These are phyloP conservation scores for Fusarium bulbicola DNA, from an alignment of 2,329 filamentous ascomycete species.

Conservation along the genomic window DNA sequence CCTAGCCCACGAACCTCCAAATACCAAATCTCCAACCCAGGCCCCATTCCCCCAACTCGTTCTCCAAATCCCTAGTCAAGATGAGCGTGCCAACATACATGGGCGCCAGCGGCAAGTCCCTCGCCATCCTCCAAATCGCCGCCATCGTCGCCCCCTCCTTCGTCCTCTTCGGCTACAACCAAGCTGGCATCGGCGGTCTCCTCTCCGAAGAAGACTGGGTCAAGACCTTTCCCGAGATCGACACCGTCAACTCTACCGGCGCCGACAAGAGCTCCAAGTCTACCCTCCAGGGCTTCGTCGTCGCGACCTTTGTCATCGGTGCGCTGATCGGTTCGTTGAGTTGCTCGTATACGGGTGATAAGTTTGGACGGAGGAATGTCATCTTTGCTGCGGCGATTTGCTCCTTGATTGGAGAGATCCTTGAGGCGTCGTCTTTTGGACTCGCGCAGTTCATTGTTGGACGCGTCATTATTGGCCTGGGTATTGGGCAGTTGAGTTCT, in stretches of 20 bases:
- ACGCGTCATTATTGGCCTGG: constrained; percentile 61
- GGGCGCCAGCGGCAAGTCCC: constrained; percentile 48
- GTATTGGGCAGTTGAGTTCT: constrained; percentile 62
- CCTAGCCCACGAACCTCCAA: neutral
- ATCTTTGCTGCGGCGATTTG: constrained; percentile 63
- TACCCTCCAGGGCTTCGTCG: constrained; percentile 54
- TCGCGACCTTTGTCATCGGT: constrained; percentile 65
- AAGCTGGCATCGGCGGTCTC: constrained; percentile 75
- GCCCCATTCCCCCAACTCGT: neutral
- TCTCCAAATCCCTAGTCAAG: neutral
- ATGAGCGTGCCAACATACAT: constrained; percentile 41
- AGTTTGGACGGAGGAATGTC: constrained; percentile 64
- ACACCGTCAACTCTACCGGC: constrained; percentile 59
- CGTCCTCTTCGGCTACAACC: constrained; percentile 66
- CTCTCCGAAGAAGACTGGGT: constrained; percentile 70
- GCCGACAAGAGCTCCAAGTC: constrained; percentile 52
- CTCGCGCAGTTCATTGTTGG: constrained; percentile 51
- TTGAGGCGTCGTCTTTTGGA: constrained; percentile 62
- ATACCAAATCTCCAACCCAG: neutral
- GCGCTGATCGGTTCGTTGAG: constrained; percentile 62
- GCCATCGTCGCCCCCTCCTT: constrained; percentile 55
- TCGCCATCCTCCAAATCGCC: constrained; percentile 51
- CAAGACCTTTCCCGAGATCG: constrained; percentile 58
- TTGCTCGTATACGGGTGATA: constrained; percentile 61
- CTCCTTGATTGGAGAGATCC: constrained; percentile 60